Evolutionary conservation across 2,329 filamentous ascomycete species (phyloP).

Genomic region (Verticillium tricorpus): DNA sequence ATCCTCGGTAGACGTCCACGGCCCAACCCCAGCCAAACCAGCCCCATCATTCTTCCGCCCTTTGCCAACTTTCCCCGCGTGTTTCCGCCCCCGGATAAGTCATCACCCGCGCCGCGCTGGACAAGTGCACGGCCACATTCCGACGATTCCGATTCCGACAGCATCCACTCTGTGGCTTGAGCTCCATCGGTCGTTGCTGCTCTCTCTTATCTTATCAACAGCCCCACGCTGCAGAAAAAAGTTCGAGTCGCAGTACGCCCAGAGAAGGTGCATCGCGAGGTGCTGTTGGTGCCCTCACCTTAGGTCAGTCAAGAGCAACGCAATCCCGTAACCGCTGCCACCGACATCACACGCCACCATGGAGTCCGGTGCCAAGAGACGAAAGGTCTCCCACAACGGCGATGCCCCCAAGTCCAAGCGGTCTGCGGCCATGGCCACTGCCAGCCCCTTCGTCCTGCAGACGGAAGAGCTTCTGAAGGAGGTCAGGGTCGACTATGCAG

Average conservation of each 20-base stretch:
- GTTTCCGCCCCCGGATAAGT: neutral
- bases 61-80: neutral
- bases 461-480: constrained; percentile 56
- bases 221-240: neutral
- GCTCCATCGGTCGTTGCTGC: neutral
- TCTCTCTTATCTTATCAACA: neutral
- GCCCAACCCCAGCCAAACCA: neutral
- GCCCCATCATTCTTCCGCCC: neutral
- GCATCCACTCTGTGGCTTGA: neutral
- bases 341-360: constrained; percentile 22
- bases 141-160: neutral
- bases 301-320: neutral
- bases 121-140: neutral
- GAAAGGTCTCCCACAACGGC: constrained; percentile 39
- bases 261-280: neutral
- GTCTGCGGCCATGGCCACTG: constrained; percentile 36
- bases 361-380: constrained; percentile 43
- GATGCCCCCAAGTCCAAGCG: constrained; percentile 30
- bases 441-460: constrained; percentile 54
- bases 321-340: neutral
- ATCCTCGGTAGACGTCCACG: too few species aligned
- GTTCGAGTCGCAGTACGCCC: neutral
- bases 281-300: neutral
- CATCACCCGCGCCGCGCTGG: neutral
- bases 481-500: constrained; percentile 46